phyloP scores from a whole-genome alignment of 2,329 filamentous ascomycete genomes.

The Sporothrix dimorphospora region DNA sequence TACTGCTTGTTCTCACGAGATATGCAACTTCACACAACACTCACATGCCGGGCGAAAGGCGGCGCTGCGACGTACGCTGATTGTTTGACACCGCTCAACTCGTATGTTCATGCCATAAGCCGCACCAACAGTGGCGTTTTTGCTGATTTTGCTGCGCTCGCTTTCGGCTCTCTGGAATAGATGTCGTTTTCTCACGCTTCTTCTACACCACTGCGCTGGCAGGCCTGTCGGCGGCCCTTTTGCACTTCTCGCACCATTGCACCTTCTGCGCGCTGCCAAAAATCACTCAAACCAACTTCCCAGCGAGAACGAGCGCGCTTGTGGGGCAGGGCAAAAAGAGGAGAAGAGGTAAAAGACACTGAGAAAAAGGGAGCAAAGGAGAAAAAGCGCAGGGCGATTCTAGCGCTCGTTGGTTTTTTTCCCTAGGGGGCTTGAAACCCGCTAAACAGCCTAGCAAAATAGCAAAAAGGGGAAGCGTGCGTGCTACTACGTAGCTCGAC shows the following conservation, averaged over 20 bases:
- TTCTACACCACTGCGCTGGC: neutral
- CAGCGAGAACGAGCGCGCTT: neutral
- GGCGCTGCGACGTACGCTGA: neutral
- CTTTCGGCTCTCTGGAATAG: neutral
- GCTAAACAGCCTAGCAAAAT: neutral
- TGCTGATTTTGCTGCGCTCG: neutral
- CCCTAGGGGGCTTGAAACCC: conserved; percentile 12
- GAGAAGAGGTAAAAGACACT: neutral
- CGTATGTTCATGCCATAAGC: conserved; percentile 2
- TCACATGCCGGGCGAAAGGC: conserved; percentile 9
- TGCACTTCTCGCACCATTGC: neutral
- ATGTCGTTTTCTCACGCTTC: neutral
- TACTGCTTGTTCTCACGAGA: neutral
- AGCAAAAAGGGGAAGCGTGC: conserved; percentile 15
- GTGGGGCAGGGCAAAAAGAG: neutral
- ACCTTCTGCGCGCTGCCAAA: neutral
- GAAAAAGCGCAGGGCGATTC: neutral
- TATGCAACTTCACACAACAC: too few relatives aligned
- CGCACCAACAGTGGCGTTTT: neutral
- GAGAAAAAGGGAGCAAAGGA: neutral
- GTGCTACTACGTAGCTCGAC: neutral
- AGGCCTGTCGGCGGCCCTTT: neutral
- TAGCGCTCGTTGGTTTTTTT: neutral
- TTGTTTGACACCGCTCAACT: neutral
- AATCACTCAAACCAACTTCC: conserved; percentile 14